A percentile compares a stretch with the other conserved stretches of the same genome.
Conservation (phyloP, 2,329 filamentous ascomycete species). For the Penicillium sumatraense region DNA sequence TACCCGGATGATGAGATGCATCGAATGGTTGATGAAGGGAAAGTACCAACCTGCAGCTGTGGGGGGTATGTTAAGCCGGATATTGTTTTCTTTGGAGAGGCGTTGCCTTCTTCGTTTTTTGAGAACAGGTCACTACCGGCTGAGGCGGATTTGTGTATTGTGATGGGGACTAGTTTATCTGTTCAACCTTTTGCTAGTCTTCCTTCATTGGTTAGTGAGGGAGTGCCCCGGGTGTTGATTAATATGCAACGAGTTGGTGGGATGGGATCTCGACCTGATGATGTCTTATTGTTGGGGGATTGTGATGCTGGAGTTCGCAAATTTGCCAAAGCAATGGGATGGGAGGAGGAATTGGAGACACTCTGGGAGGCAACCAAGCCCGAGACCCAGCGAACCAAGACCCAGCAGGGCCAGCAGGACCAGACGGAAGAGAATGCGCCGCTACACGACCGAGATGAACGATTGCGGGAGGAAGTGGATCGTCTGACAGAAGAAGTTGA, state of each 20-base stretch:
- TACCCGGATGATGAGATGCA: conserved; percentile 79
- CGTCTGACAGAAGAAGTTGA: conserved; percentile 64
- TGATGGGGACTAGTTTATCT: conserved; percentile 85
- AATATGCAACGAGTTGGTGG: conserved; percentile 84
- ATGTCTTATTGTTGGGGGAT: conserved; percentile 80
- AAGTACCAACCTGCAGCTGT: conserved; percentile 77
- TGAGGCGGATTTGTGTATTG: conserved; percentile 75
- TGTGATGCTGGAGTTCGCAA: conserved; percentile 81
- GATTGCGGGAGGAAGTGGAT: conserved; percentile 61
- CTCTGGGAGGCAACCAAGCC: conserved; percentile 74
- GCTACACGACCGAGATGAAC: conserved; percentile 60
- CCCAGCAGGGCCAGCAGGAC: conserved; percentile 52
- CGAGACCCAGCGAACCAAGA: conserved; percentile 61
- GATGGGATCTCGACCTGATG: conserved; percentile 76
- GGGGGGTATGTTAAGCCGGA: conserved; percentile 86
- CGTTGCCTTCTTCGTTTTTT: conserved; percentile 69
- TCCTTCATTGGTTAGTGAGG: conserved; percentile 65
- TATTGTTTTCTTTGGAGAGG: conserved; percentile 91
- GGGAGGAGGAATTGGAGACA: conserved; percentile 79
- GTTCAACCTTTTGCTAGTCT: conserved; percentile 90
- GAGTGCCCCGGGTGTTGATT: conserved; percentile 78
- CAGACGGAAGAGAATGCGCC: conserved; percentile 40
- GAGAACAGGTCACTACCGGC: conserved; percentile 58
- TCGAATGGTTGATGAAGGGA: conserved; percentile 66
- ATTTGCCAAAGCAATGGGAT: conserved; percentile 80